Conservation (phyloP, 768 basidiomycete genomes). For the Leccinum pellstonianum region DNA sequence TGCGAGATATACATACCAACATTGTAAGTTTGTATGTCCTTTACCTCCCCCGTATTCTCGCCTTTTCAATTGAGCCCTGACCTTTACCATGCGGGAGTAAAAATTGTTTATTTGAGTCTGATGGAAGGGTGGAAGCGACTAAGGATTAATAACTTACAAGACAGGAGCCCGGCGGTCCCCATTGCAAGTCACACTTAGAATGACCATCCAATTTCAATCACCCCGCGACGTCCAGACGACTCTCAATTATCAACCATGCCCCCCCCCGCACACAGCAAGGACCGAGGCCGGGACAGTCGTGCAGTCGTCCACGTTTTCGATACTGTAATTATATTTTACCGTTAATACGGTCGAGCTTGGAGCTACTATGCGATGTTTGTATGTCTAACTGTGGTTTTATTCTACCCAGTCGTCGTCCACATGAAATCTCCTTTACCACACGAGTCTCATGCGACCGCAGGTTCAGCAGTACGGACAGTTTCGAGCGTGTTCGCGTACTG, state of each 20-base stretch:
- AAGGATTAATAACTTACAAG: neutral
- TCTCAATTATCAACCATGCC: slow-evolving; percentile 44
- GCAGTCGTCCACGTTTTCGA: neutral
- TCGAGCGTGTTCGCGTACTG: slow-evolving; percentile 67
- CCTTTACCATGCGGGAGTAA: no score
- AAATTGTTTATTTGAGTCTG: no score
- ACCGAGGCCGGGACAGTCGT: slow-evolving; percentile 23
- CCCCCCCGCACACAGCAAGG: slow-evolving; percentile 23
- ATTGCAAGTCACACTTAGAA: neutral
- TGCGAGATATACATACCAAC: no score
- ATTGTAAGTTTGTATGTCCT: no score
- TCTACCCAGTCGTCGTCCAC: neutral
- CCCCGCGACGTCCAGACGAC: slow-evolving; percentile 38
- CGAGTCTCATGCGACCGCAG: slow-evolving; percentile 14
- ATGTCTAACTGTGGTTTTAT: neutral
- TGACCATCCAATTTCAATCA: slow-evolving; percentile 24
- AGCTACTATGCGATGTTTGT: neutral
- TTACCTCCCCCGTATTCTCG: no score
- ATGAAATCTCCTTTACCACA: neutral
- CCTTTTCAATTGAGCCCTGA: no score
- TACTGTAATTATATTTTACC: neutral
- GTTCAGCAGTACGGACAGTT: slow-evolving; percentile 8
- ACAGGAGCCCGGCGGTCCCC: neutral
- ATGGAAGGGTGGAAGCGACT: no score
- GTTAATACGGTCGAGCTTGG: neutral